Evolutionary conservation across 2,329 filamentous ascomycete species (phyloP).

Genomic region (Cercospora sojina): DNA sequence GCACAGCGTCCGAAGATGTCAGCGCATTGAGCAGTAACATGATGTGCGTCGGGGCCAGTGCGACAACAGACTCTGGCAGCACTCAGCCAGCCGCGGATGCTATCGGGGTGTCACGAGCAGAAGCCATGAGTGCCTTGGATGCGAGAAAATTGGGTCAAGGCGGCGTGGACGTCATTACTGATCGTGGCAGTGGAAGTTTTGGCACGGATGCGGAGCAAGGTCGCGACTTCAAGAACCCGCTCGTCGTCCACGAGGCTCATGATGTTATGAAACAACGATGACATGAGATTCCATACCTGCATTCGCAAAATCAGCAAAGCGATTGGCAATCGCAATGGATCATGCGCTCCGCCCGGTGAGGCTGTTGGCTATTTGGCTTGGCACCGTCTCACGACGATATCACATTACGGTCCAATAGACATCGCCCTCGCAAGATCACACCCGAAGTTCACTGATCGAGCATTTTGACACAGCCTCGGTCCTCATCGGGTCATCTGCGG

Average conservation of each 20-base stretch:
- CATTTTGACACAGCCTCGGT: not conserved
- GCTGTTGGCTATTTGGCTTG: not conserved
- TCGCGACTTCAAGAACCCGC: not conserved
- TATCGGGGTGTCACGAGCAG: not conserved
- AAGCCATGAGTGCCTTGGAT: not conserved
- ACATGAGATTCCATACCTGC: not conserved
- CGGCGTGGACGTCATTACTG: not conserved
- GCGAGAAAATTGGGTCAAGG: not conserved
- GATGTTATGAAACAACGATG: not conserved
- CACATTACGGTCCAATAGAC: not conserved
- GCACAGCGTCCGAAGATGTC: not conserved
- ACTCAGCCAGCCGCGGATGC: not conserved
- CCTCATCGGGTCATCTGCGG: not conserved
- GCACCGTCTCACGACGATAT: not conserved
- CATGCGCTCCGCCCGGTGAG: not conserved
- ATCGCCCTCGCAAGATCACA: not conserved
- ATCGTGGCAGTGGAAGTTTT: not conserved
- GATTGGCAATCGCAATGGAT: not conserved
- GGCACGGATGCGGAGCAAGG: not conserved
- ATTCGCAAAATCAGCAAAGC: not conserved
- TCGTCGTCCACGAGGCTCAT: not conserved
- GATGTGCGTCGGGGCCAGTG: not conserved
- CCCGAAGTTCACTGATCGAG: not conserved
- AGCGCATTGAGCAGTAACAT: not conserved
- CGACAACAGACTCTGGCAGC: not conserved